Evolutionary conservation across 371 early-diverging fungal species (phyloP).

Genomic region (Chytridium lagenaria): DNA sequence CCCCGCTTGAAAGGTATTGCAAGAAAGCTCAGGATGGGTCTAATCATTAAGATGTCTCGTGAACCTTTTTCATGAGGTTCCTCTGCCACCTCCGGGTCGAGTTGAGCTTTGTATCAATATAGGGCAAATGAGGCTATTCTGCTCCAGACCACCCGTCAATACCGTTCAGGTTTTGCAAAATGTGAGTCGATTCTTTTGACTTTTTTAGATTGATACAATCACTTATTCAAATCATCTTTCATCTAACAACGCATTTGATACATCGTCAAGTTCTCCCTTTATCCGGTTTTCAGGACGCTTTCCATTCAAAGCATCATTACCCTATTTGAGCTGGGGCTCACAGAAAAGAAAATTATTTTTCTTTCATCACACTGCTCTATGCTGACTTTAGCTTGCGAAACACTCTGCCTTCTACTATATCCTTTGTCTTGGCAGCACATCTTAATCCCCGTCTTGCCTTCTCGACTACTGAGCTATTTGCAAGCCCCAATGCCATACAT

Average conservation of each 20-base stretch:
- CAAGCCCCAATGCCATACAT: slow-evolving; percentile 87
- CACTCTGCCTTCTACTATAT: slow-evolving; percentile 71
- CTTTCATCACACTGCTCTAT: slow-evolving; percentile 72
- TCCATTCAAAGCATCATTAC: slow-evolving; percentile 74
- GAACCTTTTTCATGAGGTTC: slow-evolving; percentile 77
- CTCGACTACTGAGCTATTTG: slow-evolving; percentile 70
- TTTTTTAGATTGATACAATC: not conserved
- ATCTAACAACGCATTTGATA: not conserved
- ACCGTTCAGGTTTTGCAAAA: slow-evolving; percentile 77
- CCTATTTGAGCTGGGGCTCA: slow-evolving; percentile 69
- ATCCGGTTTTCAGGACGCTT: slow-evolving; percentile 75
- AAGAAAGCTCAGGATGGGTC: too few relatives aligned
- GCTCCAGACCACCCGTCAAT: slow-evolving; percentile 79
- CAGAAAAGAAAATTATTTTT: slow-evolving; percentile 79
- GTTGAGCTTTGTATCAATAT: slow-evolving; percentile 75
- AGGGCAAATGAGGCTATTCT: slow-evolving; percentile 67
- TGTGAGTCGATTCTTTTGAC: slow-evolving; percentile 53
- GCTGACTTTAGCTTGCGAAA: slow-evolving; percentile 76
- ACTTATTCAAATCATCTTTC: slow-evolving; percentile 23
- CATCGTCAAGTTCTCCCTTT: slow-evolving; percentile 83
- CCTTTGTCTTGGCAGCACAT: slow-evolving; percentile 86
- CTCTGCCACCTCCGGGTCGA: slow-evolving; percentile 81
- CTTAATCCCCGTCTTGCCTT: slow-evolving; percentile 79
- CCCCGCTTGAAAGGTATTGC: slow-evolving; percentile 43
- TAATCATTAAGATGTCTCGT: slow-evolving; percentile 58